These are phyloP conservation scores for Sordaria brevicollis DNA, from an alignment of 495 filamentous ascomycete species.

Conservation along the genomic window DNA sequence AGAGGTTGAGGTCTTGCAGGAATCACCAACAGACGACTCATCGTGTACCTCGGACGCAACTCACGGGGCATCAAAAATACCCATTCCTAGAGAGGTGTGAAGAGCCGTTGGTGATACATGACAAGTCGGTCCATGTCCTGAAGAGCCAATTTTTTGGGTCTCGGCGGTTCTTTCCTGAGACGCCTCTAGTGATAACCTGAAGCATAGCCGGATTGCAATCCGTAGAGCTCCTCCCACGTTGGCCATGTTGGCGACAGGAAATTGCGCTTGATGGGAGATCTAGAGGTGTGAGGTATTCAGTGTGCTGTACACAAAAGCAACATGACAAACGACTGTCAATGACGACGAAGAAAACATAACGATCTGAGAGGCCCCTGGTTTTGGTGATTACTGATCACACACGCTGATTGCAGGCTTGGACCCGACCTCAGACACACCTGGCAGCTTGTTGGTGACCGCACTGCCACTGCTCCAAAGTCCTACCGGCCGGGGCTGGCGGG, in stretches of 20 bases:
- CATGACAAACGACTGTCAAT: neutral
- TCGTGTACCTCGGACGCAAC: neutral
- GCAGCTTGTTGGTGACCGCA: neutral
- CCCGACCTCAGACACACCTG: neutral
- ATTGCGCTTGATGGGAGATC: neutral
- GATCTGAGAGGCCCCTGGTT: neutral
- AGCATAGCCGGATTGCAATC: neutral
- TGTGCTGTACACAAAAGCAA: neutral
- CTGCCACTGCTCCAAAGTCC: neutral
- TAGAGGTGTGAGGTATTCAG: neutral
- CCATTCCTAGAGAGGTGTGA: neutral
- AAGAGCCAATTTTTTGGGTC: neutral
- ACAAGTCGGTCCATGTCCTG: neutral
- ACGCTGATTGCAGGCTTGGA: neutral
- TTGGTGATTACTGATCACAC: neutral
- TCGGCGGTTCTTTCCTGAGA: neutral
- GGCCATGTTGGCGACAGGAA: neutral
- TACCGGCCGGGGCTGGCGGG: neutral
- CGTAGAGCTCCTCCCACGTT: neutral
- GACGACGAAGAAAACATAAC: neutral
- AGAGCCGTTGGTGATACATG: neutral
- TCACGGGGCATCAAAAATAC: too few relatives aligned
- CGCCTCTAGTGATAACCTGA: neutral
- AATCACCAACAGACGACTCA: neutral
- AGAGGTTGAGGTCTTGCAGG: neutral